Evolutionary conservation across 2,329 filamentous ascomycete genomes (phyloP), one percentile per base, ranked within the genome.

Genomic region (Tolypocladium amazonense): DNA sequence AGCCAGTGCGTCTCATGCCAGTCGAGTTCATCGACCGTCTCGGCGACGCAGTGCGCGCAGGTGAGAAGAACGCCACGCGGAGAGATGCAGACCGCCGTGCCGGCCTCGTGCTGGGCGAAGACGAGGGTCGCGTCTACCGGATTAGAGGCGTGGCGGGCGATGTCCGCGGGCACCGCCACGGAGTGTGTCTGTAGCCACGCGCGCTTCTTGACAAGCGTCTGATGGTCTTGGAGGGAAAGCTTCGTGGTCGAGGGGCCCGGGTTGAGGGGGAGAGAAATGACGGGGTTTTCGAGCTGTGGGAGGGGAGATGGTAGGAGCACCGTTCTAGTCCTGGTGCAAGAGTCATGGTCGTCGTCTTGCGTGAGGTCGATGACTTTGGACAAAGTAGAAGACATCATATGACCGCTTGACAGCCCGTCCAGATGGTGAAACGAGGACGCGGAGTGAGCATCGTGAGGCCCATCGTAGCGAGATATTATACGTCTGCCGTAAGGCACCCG

Each of bases 61-160:
- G 41, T 45, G n/a, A 45, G 67, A 5, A 81, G 63, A 47, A 80
- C 69, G 5, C 80, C 79, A 3, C 66, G 59, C 0, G 72, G 62
- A 0, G 74, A 72, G 39, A 82, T 75, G 62, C 78, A 81, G 2
- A 82, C 73, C 0, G 79, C 80, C 1, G 79, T 81, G 6, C 79
- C 78, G 6, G 79, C 79, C 62, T 79, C 75, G 33, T 77, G 67
- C 61, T 79, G 77, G 0, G 76, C 76, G 62, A 81, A 82, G 30
- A 82, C 74, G 6, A 80, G 70, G 5, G 73, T 74, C 39, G 71
- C 67, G 27, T 45, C 41, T 45, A 14, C 41, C 3, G n/a, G 41
- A 25, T 9, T 45, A 4, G 41, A 23, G 41, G n/a, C 41, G 41
- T 45, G 33, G 35, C 41, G n/a, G n/a, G 41, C 8, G 11, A 45